These are phyloP conservation scores for Claviceps africana DNA, from an alignment of 2,329 filamentous ascomycete species.

Conservation along the genomic window DNA sequence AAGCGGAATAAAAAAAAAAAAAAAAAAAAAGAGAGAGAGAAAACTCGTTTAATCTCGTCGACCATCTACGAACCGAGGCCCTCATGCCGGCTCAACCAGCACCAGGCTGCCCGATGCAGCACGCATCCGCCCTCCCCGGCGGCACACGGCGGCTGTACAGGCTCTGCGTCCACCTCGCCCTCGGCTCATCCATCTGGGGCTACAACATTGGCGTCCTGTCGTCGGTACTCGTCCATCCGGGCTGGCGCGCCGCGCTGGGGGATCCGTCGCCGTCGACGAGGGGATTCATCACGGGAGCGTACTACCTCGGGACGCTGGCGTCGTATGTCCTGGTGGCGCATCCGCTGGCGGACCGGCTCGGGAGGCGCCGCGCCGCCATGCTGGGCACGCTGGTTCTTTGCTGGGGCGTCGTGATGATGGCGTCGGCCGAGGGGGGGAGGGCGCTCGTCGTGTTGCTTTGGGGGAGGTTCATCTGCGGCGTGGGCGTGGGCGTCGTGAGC, in stretches of 20 bases:
- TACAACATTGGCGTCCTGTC: slow-evolving; percentile 46
- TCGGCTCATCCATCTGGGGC: slow-evolving; percentile 44
- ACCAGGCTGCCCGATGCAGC: no score
- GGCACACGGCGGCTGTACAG: slow-evolving; percentile 25
- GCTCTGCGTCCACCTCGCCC: slow-evolving; percentile 36
- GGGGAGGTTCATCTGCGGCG: slow-evolving; percentile 36
- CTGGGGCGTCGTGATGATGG: slow-evolving; percentile 35
- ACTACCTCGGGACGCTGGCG: slow-evolving; percentile 42
- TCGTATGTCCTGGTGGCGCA: slow-evolving; percentile 42
- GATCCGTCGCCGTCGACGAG: slow-evolving; percentile 30
- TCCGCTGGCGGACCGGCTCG: slow-evolving; percentile 34
- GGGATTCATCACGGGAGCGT: slow-evolving; percentile 41
- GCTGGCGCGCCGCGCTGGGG: slow-evolving; percentile 34
- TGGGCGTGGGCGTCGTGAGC: slow-evolving; percentile 40
- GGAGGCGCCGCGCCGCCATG: slow-evolving; percentile 36
- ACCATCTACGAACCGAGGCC: no score
- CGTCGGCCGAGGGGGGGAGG: slow-evolving; percentile 24
- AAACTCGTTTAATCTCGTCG: no score
- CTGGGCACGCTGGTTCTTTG: slow-evolving; percentile 31
- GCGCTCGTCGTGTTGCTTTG: slow-evolving; percentile 34
- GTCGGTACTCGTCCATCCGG: slow-evolving; percentile 40
- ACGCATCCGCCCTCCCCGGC: no score
- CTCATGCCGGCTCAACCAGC: no score
- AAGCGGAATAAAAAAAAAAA: no score
- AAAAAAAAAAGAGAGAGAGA: no score